Percentiles rank a stretch among this genome's conserved stretches.
phyloP scores from a whole-genome alignment of 495 filamentous ascomycete genomes.

The Tetracladium marchalianum region DNA sequence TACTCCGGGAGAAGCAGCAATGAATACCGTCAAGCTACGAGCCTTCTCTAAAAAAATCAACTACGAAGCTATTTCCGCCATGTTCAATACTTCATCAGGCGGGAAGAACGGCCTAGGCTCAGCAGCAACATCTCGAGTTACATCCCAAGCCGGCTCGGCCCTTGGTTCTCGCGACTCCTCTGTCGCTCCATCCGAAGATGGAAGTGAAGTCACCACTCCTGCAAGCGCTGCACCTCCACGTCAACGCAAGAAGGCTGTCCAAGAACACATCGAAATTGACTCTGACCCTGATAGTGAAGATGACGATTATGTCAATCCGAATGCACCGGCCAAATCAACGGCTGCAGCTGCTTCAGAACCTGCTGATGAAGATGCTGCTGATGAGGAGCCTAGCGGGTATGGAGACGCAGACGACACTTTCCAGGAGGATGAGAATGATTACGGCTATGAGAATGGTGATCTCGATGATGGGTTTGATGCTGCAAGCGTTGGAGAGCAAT shows the following conservation, averaged over 20 bases:
- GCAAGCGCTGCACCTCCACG: no score
- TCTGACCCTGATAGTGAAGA: background rate
- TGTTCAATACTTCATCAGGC: conserved; percentile 29
- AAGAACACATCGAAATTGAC: background rate
- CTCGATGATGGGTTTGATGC: background rate
- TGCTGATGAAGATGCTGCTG: background rate
- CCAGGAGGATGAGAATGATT: background rate
- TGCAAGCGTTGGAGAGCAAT: background rate
- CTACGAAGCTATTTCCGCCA: conserved; percentile 55
- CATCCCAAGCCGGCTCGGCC: conserved; percentile 2
- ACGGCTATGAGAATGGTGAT: background rate
- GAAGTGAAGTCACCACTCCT: no score
- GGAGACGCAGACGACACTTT: background rate
- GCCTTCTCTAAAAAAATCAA: conserved; percentile 73
- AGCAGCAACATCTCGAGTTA: conserved; percentile 11
- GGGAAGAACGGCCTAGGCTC: conserved; percentile 14
- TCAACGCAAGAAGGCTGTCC: no score
- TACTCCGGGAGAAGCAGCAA: conserved; percentile 62
- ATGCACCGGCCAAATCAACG: background rate
- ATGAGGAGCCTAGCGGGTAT: background rate
- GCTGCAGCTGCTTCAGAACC: no score
- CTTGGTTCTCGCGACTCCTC: background rate
- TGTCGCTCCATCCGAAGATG: background rate
- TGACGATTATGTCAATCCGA: background rate
- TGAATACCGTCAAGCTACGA: conserved; percentile 60